Evolutionary conservation across 352 stramenopile species (phyloP).

Genomic region (Plasmopara halstedii): DNA sequence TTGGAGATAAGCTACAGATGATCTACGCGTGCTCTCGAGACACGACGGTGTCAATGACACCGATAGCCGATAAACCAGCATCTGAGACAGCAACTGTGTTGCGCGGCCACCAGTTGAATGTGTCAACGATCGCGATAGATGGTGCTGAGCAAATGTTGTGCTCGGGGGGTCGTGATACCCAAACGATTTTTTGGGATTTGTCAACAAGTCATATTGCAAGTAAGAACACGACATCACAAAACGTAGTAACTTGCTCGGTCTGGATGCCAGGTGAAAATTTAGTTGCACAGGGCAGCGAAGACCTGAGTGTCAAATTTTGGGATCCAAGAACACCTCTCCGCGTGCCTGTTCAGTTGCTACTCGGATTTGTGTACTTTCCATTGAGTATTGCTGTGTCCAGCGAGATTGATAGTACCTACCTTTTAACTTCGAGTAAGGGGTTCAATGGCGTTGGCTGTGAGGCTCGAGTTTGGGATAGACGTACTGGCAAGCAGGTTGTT

Average conservation of each 20-base stretch:
- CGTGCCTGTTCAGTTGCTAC: slow-evolving; percentile 40
- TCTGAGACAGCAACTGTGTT: slow-evolving; percentile 23
- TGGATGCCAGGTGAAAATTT: slow-evolving; percentile 59
- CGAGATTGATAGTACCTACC: slow-evolving; percentile 34
- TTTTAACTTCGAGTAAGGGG: slow-evolving; percentile 80
- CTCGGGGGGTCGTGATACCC: slow-evolving; percentile 73
- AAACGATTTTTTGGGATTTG: slow-evolving; percentile 75
- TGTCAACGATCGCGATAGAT: slow-evolving; percentile 56
- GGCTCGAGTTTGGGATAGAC: slow-evolving; percentile 72
- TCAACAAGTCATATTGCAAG: slow-evolving; percentile 32
- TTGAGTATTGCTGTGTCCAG: slow-evolving; percentile 38
- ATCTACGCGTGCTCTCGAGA: slow-evolving; percentile 75
- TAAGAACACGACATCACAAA: slow-evolving; percentile 72
- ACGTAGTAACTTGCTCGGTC: slow-evolving; percentile 80
- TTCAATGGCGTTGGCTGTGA: slow-evolving; percentile 79
- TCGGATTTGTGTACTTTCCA: slow-evolving; percentile 77
- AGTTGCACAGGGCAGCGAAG: slow-evolving; percentile 72
- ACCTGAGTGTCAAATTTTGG: slow-evolving; percentile 77
- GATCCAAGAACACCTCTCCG: slow-evolving; percentile 49
- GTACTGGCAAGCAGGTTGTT: slow-evolving; percentile 44
- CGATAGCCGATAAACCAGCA: slow-evolving; percentile 11
- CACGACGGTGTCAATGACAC: slow-evolving; percentile 55
- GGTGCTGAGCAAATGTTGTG: slow-evolving; percentile 48
- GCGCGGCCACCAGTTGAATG: slow-evolving; percentile 53
- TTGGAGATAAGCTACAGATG: slow-evolving; percentile 28